Base-by-base conservation (phyloP, 2,329 filamentous ascomycete species). In the Keithomyces neogunnii region DNA sequence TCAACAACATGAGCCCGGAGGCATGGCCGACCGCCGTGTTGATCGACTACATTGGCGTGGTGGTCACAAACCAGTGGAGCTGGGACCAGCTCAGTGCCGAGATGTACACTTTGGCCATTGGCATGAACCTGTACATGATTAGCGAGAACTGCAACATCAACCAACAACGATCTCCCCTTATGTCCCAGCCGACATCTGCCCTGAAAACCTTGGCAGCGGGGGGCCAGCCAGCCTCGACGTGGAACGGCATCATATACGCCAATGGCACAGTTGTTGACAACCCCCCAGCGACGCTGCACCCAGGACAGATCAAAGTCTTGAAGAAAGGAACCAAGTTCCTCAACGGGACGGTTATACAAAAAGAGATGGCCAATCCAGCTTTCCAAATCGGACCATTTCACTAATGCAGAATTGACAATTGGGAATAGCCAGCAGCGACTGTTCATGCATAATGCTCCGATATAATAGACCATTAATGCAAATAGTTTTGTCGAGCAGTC, bases 141-240 rank as follows among this genome's bases (percentile, higher is more conserved):
- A 66, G 64, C 48, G 62, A 68, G 55, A 68, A 67, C 55, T 67
- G 66, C 53, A 48, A 58, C 7, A 42, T 60, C 32, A 58, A 50
- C 44, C 28, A 39, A 1, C 46, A 38, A 8, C 55, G 56, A n/a
- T 59, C 60, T 6, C 63, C 63, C 1, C 49, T 66, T 30, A 47
- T 65, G 6, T 40, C 56, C 2, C 35, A 44, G 10, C 28, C 30
- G 9, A 9, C 7, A 2, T 13, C 9, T 4, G 19, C 28, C 8
- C 40, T 31, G 11, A 40, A 44, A 1, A 6, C 30, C 2, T 4
- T 38, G 26, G 31, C 31, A 29, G 43, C 48, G 5, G 13, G n/a
- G 19, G 51, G 40, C 28, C n/a, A 45, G n/a, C 32, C 56, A 10
- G 32, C 43, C 2, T 40, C 51, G 8, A 5, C 48, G 3, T 66